These are phyloP conservation scores for Proliferodiscus dingleyae DNA, from an alignment of 2,329 filamentous ascomycete genomes.

Conservation along the genomic window DNA sequence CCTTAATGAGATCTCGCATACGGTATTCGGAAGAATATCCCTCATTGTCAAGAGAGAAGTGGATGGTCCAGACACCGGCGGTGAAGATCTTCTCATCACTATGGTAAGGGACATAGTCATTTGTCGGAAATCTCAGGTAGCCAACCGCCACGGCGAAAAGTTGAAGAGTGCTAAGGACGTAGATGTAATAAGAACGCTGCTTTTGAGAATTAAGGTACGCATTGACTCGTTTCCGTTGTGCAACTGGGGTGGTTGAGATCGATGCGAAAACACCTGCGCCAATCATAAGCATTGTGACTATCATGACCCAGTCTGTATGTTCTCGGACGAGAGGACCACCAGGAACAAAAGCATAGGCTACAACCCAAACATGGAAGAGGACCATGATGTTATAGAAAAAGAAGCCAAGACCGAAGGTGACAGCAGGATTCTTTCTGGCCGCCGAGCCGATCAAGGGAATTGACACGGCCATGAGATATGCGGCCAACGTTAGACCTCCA, in stretches of 20 bases:
- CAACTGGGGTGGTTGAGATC: slow-evolving; percentile 38
- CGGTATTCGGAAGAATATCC: slow-evolving; percentile 98
- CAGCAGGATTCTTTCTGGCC: slow-evolving; percentile 68
- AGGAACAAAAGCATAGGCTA: slow-evolving; percentile 96
- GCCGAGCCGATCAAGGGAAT: slow-evolving; percentile 72
- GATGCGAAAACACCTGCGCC: slow-evolving; percentile 80
- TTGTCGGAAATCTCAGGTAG: slow-evolving; percentile 86
- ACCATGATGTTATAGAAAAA: slow-evolving; percentile 89
- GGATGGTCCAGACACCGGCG: slow-evolving; percentile 96
- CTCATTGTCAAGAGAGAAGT: slow-evolving; percentile 96
- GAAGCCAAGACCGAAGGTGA: slow-evolving; percentile 84
- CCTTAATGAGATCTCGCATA: slow-evolving; percentile 85
- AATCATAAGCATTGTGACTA: slow-evolving; percentile 75
- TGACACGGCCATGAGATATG: slow-evolving; percentile 77
- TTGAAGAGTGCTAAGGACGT: slow-evolving; percentile 70
- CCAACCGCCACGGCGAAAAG: slow-evolving; percentile 74
- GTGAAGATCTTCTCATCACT: slow-evolving; percentile 82
- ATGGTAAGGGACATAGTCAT: slow-evolving; percentile 89
- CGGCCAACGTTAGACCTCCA: slow-evolving; percentile 68
- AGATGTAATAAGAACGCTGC: slow-evolving; percentile 61
- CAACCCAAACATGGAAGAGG: slow-evolving; percentile 97
- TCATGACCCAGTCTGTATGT: slow-evolving; percentile 94
- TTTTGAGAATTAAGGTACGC: slow-evolving; percentile 41
- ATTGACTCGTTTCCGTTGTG: slow-evolving; percentile 28
- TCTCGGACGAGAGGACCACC: slow-evolving; percentile 89